Conservation (phyloP, 2,329 filamentous ascomycete species). For the Fonsecaea pedrosoi region DNA sequence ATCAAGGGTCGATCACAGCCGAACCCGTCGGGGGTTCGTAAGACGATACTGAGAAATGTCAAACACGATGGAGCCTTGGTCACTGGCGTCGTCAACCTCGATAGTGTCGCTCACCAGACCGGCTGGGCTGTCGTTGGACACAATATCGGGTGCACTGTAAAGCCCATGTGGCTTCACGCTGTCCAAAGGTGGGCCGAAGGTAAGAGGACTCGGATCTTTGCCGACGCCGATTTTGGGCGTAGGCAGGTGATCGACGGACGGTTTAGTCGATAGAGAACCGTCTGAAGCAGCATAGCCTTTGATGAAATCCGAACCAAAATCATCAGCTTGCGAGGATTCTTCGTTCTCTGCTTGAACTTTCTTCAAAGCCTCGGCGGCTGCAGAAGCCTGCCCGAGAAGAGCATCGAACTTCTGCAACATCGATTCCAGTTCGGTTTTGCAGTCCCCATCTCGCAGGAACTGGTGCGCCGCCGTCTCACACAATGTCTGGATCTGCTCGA, state of each 20-base stretch:
- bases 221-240: conserved; percentile 24
- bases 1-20: conserved; percentile 14
- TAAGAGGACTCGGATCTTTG: conserved; percentile 10
- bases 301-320: conserved; percentile 12
- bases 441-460: conserved; percentile 86
- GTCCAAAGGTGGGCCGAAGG: conserved; percentile 24
- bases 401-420: conserved; percentile 70
- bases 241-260: conserved; percentile 23
- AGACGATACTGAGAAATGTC: conserved; percentile 36
- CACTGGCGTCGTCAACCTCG: conserved; percentile 39
- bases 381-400: conserved; percentile 66
- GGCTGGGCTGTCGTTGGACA: conserved; percentile 2
- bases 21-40: conserved; percentile 29
- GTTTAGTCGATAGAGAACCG: conserved; percentile 25
- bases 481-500: conserved; percentile 80
- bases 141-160: conserved; percentile 21
- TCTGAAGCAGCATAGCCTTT: conserved; percentile 19
- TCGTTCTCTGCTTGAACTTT: conserved; percentile 54
- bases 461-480: conserved; percentile 89
- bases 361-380: conserved; percentile 64
- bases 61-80: conserved; percentile 36
- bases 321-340: conserved; percentile 38
- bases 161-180: conserved; percentile 29
- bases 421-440: conserved; percentile 74
- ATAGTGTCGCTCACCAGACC: conserved; percentile 30